Percentiles rank a stretch among this genome's conserved stretches.
Evolutionary conservation across 352 stramenopile genomes (phyloP).

Genomic region (Phytophthora crassamura): DNA sequence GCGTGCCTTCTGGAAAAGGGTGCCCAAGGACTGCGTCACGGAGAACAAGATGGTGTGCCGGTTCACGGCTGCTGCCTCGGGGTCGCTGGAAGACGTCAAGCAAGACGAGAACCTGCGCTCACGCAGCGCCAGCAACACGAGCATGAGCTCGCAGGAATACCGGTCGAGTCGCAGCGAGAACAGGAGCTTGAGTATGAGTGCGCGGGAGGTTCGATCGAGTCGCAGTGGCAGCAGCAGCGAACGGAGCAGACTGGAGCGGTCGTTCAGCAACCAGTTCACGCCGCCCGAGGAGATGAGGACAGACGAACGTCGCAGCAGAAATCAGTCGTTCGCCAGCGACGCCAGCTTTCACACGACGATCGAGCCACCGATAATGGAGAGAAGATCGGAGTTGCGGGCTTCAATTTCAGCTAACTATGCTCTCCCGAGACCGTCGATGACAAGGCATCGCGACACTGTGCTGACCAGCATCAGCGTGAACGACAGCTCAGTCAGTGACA

Average conservation of each 20-base stretch:
- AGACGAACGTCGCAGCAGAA: constrained; percentile 16
- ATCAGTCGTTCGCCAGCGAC: constrained; percentile 32
- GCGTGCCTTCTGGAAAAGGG: constrained; percentile 63
- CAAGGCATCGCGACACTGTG: constrained; percentile 20
- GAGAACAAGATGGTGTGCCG: constrained; percentile 74
- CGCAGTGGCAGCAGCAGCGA: constrained; percentile 24
- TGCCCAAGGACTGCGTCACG: constrained; percentile 56
- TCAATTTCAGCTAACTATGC: constrained; percentile 10
- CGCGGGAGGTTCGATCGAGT: constrained; percentile 20
- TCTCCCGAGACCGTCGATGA: neutral
- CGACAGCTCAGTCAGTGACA: constrained; percentile 36
- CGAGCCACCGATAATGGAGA: constrained; percentile 18
- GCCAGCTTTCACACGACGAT: constrained; percentile 40
- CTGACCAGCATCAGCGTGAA: constrained; percentile 32
- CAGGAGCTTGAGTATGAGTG: constrained; percentile 30
- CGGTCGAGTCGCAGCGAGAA: constrained; percentile 25
- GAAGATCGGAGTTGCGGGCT: constrained; percentile 17
- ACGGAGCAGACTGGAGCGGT: constrained; percentile 4
- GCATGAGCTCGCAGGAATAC: constrained; percentile 28
- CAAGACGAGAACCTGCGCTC: constrained; percentile 22
- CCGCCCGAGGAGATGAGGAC: constrained; percentile 16
- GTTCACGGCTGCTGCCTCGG: constrained; percentile 35
- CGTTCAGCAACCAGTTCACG: constrained; percentile 32
- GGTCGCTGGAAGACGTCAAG: neutral
- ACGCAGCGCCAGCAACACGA: constrained; percentile 28